Conservation (phyloP, 257 asterid species). For the Fraxinus anomala region DNA sequence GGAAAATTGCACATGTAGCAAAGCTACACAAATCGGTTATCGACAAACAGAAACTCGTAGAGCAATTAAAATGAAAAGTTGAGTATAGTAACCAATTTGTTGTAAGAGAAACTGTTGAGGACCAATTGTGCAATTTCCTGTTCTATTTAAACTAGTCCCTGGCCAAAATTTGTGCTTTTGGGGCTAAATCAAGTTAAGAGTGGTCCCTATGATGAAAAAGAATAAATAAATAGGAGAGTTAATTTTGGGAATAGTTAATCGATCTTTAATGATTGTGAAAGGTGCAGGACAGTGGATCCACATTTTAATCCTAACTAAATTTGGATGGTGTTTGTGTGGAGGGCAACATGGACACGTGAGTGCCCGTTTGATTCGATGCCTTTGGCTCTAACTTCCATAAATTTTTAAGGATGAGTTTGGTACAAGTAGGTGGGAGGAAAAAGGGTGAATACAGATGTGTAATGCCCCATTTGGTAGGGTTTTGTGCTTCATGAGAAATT, state of each 20-base stretch:
- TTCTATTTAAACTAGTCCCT: background rate
- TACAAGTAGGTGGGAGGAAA: background rate
- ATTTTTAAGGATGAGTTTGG: background rate
- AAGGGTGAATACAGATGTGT: too few species aligned
- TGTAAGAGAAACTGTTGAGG: background rate
- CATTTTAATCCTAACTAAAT: constrained; percentile 3
- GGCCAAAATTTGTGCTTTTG: background rate
- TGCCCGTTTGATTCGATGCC: background rate
- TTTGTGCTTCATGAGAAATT: too few species aligned
- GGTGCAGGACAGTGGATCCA: constrained; percentile 28
- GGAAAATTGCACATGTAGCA: too few species aligned
- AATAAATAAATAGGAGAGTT: background rate
- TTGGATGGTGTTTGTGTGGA: constrained; percentile 34
- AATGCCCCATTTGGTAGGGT: too few species aligned
- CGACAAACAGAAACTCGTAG: too few species aligned
- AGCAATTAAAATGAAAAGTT: too few species aligned
- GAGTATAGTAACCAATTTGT: background rate
- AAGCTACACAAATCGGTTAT: too few species aligned
- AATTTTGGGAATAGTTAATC: background rate
- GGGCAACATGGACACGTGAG: constrained; percentile 56
- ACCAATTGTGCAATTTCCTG: background rate
- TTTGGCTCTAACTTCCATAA: background rate
- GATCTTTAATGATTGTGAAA: constrained; percentile 26
- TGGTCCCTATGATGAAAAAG: constrained; percentile 25
- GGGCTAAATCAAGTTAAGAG: background rate